phyloP scores from a whole-genome alignment of 495 filamentous ascomycete species.

The Neurospora sp. region DNA sequence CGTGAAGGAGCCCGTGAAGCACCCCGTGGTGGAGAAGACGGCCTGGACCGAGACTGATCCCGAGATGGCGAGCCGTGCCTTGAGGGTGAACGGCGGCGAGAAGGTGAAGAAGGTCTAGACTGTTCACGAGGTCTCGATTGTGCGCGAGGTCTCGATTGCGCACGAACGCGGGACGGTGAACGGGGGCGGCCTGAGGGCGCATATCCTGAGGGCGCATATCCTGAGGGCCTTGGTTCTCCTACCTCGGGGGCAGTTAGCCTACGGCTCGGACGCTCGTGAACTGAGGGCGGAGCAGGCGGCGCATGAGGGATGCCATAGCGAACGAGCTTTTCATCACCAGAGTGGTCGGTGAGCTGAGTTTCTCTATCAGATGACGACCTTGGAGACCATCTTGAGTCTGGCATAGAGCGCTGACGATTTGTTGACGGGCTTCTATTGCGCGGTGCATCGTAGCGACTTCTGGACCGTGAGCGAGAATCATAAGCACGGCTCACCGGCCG shows the following conservation, averaged over 20 bases:
- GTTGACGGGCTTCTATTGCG: constrained; percentile 14
- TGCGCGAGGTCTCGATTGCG: background rate
- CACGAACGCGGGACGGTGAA: background rate
- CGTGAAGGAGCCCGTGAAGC: background rate
- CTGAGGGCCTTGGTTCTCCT: background rate
- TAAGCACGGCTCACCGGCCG: background rate
- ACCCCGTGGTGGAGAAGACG: background rate
- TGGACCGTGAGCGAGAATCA: background rate
- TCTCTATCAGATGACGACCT: constrained; percentile 32
- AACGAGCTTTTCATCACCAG: constrained; percentile 22
- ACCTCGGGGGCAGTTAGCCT: background rate
- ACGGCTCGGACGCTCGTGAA: constrained; percentile 18
- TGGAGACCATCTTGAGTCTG: constrained; percentile 28
- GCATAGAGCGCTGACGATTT: constrained; percentile 29
- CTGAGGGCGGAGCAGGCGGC: constrained; percentile 4
- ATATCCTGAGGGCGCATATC: constrained; percentile 13
- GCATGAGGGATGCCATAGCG: constrained; percentile 9
- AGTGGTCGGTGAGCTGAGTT: constrained; percentile 26
- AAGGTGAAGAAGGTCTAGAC: constrained; percentile 3
- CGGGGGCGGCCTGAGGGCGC: constrained; percentile 7
- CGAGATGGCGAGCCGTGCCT: constrained; percentile 1
- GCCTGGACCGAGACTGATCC: constrained; percentile 13
- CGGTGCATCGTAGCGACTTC: background rate
- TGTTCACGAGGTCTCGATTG: constrained; percentile 1
- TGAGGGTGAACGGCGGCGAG: constrained; percentile 2